phyloP scores from a whole-genome alignment of 108 stramenopile species.

The Fragilaria crotonensis region DNA sequence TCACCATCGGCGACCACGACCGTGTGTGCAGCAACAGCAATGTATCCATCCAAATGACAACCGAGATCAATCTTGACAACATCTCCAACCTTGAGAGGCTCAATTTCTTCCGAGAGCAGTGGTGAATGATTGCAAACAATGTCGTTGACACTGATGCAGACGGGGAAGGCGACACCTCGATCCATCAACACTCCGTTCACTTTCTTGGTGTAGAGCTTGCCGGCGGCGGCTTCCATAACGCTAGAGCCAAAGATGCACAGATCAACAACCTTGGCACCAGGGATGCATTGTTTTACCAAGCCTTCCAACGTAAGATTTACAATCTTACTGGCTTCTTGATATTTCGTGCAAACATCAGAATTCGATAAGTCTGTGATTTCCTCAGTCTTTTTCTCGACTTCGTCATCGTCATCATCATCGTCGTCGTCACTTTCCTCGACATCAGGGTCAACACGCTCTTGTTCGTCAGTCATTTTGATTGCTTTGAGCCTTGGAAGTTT shows the following conservation, averaged over 20 bases:
- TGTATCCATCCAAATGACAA: constrained; percentile 98
- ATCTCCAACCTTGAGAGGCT: constrained; percentile 88
- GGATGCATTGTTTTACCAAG: constrained; percentile 76
- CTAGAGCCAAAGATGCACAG: constrained; percentile 85
- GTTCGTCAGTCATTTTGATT: not conserved
- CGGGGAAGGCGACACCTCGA: constrained; percentile 98
- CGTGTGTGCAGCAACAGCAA: constrained; percentile 97
- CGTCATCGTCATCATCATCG: constrained; percentile 16
- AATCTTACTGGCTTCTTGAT: constrained; percentile 98
- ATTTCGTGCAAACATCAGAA: constrained; percentile 95
- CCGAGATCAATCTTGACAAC: constrained; percentile 99
- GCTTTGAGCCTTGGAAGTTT: no score
- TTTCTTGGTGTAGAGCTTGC: constrained; percentile 81
- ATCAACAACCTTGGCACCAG: constrained; percentile 89
- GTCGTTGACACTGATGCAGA: constrained; percentile 98
- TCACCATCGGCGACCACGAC: constrained; percentile 71
- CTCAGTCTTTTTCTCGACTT: constrained; percentile 35
- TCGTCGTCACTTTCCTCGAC: constrained; percentile 17
- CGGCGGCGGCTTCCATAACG: constrained; percentile 54
- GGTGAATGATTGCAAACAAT: constrained; percentile 96
- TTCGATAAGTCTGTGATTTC: constrained; percentile 77
- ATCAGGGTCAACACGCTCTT: not conserved
- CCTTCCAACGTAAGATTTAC: constrained; percentile 89
- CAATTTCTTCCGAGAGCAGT: constrained; percentile 75
- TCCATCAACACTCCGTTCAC: constrained; percentile 80